Evolutionary conservation across 2,329 filamentous ascomycete genomes (phyloP).

Genomic region (Cladosporium colombiae): DNA sequence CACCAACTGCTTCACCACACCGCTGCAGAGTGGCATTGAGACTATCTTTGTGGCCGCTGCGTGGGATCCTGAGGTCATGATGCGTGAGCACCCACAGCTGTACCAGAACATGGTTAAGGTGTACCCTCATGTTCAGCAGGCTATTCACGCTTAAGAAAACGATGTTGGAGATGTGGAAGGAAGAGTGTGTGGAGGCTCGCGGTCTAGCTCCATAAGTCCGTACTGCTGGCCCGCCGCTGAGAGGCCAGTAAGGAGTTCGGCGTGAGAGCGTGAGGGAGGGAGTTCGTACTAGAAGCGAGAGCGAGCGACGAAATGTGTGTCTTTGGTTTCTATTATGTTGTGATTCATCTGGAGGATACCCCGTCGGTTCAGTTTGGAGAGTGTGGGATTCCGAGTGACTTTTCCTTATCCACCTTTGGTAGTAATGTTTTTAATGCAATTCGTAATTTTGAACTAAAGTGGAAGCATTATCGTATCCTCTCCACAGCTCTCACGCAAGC

Average conservation of each 20-base stretch:
- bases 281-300: background rate
- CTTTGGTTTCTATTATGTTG: background rate
- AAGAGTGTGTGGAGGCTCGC: background rate
- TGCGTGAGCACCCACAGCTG: slow-evolving; percentile 77
- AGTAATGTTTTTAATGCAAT: background rate
- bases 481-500: background rate
- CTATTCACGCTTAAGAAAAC: slow-evolving; percentile 27
- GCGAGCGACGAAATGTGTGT: background rate
- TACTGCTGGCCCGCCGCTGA: background rate
- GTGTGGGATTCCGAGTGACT: background rate
- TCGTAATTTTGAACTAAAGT: background rate
- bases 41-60: slow-evolving; percentile 83
- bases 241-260: background rate
- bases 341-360: background rate
- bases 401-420: background rate
- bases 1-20: slow-evolving; percentile 84
- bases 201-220: background rate
- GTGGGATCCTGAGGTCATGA: slow-evolving; percentile 70
- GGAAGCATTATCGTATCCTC: background rate
- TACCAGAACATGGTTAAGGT: slow-evolving; percentile 77
- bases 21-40: slow-evolving; percentile 83
- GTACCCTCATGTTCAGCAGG: slow-evolving; percentile 63
- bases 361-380: background rate
- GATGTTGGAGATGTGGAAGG: background rate
- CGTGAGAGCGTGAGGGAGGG: background rate